Evolutionary conservation across 495 filamentous ascomycete genomes (phyloP).

Genomic region (Hyphodiscus hymeniophilus): DNA sequence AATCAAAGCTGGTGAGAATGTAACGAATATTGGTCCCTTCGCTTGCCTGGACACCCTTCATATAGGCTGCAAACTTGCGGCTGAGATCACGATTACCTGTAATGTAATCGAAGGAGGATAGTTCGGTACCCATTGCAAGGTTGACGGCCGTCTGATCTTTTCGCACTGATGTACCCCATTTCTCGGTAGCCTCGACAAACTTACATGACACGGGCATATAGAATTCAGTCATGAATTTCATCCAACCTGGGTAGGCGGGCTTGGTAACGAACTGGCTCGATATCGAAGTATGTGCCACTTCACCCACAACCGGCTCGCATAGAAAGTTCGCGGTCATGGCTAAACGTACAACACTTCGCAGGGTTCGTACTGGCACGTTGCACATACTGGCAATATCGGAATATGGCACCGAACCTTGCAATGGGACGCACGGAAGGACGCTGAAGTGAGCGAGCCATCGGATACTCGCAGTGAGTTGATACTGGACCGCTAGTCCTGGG

Average conservation of each 20-base stretch:
- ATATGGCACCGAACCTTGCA: background rate
- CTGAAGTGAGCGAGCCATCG: background rate
- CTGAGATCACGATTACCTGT: background rate
- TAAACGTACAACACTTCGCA: background rate
- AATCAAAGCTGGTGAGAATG: background rate
- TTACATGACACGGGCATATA: background rate
- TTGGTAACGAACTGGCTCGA: background rate
- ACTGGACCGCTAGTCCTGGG: background rate
- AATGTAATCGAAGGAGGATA: slow-evolving; percentile 1
- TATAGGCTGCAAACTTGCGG: background rate
- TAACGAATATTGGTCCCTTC: background rate
- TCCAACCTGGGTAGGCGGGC: background rate
- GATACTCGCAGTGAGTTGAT: background rate
- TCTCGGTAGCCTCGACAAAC: background rate
- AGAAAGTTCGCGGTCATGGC: slow-evolving; percentile 18
- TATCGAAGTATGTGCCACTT: slow-evolving; percentile 22
- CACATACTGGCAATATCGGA: background rate
- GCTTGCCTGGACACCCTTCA: background rate
- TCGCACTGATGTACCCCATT: background rate
- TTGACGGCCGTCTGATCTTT: slow-evolving; percentile 3
- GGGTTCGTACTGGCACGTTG: background rate
- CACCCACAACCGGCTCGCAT: slow-evolving; percentile 13
- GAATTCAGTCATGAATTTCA: background rate
- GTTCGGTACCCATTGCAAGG: slow-evolving; percentile 1
- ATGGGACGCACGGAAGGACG: background rate